These are phyloP conservation scores for Curvularia lunata DNA, from an alignment of 2,329 filamentous ascomycete genomes.

Conservation along the genomic window DNA sequence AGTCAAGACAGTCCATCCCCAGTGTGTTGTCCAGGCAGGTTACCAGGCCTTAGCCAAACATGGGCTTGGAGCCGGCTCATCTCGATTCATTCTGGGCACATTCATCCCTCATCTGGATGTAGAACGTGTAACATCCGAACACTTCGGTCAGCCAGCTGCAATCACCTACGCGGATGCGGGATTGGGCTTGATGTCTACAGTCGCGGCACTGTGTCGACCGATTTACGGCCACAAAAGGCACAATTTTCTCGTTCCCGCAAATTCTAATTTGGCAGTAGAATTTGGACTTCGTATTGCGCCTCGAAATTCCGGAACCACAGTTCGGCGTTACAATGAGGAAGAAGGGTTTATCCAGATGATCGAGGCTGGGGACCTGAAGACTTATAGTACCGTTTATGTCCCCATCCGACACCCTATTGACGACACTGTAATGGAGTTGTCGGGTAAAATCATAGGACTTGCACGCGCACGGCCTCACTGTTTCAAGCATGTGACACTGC, in stretches of 20 bases:
- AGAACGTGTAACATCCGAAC: neutral
- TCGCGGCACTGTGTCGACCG: slow-evolving; percentile 2
- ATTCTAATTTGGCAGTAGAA: neutral
- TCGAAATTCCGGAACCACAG: neutral
- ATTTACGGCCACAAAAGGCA: neutral
- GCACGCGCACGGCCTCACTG: neutral
- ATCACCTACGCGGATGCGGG: neutral
- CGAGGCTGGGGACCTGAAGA: neutral
- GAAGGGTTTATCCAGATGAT: neutral
- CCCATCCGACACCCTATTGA: neutral
- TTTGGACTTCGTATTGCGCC: slow-evolving; percentile 1
- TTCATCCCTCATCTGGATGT: neutral
- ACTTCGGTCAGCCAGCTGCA: neutral
- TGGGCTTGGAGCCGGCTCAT: slow-evolving; percentile 3
- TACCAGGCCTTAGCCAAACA: neutral
- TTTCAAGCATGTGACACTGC: neutral
- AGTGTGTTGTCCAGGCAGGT: neutral
- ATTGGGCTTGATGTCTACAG: slow-evolving; percentile 1
- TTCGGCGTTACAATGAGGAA: neutral
- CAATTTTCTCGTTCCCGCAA: slow-evolving; percentile 1
- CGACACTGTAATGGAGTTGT: neutral
- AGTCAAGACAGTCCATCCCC: neutral
- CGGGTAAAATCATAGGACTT: neutral
- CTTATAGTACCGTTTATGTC: neutral
- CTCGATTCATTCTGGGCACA: slow-evolving; percentile 1